Evolutionary conservation across 2,329 filamentous ascomycete species (phyloP), one percentile per base, ranked within the genome.

Genomic region (Sordariomycetes sp.): DNA sequence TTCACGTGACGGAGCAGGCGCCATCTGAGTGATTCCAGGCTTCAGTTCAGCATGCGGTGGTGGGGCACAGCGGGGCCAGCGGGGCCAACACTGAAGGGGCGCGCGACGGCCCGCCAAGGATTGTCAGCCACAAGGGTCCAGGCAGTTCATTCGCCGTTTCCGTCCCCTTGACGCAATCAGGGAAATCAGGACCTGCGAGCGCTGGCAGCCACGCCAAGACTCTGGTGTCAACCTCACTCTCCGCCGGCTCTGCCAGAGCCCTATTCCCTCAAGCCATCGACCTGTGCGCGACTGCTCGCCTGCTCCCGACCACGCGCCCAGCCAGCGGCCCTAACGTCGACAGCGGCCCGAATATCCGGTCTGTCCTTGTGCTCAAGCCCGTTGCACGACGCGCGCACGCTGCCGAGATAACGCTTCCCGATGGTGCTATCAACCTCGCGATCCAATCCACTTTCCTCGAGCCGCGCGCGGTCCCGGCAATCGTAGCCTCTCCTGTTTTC

Each of bases 381-480:
- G 11, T 46, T n/a, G 40, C 40, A n/a, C 40, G 18, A 46, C 40
- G 40, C 40, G 37, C 28, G 28, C 28, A n/a, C 40, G 40, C 40
- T 46, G 40, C 40, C 46, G 46, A 50, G 20, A 50, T 50, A 22
- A 24, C 46, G n/a, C 46, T 50, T 57, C 32, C 55, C 50, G 46
- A 57, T 57, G 55, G 14, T 53, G 53, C 48, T 12, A 20, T 20
- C 37, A 57, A 32, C 48, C 32, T 57, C 55, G 32, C 55, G 46
- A 40, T 32, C 25, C 48, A n/a, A 25, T 25, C 50, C 20, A 25
- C 32, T 22, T 12, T 57, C n/a, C 50, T 57, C 48, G 48, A 57
- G 20, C 18, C 50, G 55, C 48, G 48, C 48, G 46, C 34, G 55
- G 48, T 18, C 52, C 20, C 22, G 46, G 55, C 37, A 24, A 50